A percentile compares a stretch with the other conserved stretches of the same genome.
phyloP scores from a whole-genome alignment of 2,329 filamentous ascomycete genomes.

The Xylariaceae sp. region DNA sequence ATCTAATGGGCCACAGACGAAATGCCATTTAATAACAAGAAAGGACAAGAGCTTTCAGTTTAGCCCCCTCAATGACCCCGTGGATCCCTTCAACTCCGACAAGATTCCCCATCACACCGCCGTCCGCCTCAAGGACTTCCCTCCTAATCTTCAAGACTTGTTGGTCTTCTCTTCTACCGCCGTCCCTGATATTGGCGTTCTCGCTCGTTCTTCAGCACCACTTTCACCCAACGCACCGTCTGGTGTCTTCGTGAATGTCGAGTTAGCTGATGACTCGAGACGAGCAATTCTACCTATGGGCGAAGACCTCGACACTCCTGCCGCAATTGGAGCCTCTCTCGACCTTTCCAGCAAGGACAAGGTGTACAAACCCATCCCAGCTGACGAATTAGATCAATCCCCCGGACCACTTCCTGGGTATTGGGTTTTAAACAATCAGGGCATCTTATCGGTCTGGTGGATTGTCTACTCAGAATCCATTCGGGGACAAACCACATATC shows the following conservation, averaged over 20 bases:
- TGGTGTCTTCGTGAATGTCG: constrained; percentile 69
- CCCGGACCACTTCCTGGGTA: constrained; percentile 77
- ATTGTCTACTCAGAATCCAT: constrained; percentile 86
- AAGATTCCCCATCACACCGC: constrained; percentile 73
- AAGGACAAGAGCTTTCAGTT: constrained; percentile 63
- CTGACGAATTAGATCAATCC: constrained; percentile 75
- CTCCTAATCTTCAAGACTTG: constrained; percentile 74
- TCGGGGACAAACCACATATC: constrained; percentile 66
- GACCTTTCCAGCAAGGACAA: constrained; percentile 82
- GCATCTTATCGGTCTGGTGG: constrained; percentile 84
- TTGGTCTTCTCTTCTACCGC: constrained; percentile 79
- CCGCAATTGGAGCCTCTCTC: constrained; percentile 71
- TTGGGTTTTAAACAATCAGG: constrained; percentile 84
- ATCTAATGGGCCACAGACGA: constrained; percentile 57
- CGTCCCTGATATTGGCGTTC: constrained; percentile 71
- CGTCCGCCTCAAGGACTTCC: constrained; percentile 72
- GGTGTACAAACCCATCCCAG: constrained; percentile 71
- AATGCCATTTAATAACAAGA: constrained; percentile 77
- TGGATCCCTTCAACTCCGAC: constrained; percentile 65
- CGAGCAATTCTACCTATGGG: constrained; percentile 73
- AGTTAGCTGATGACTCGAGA: constrained; percentile 67
- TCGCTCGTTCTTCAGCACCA: constrained; percentile 68
- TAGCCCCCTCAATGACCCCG: constrained; percentile 71
- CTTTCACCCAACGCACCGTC: constrained; percentile 59
- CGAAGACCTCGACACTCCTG: constrained; percentile 65